Percentiles rank a stretch among this genome's conserved stretches.
Conservation (phyloP, 2,329 filamentous ascomycete species). For the Exserohilum rostratum region DNA sequence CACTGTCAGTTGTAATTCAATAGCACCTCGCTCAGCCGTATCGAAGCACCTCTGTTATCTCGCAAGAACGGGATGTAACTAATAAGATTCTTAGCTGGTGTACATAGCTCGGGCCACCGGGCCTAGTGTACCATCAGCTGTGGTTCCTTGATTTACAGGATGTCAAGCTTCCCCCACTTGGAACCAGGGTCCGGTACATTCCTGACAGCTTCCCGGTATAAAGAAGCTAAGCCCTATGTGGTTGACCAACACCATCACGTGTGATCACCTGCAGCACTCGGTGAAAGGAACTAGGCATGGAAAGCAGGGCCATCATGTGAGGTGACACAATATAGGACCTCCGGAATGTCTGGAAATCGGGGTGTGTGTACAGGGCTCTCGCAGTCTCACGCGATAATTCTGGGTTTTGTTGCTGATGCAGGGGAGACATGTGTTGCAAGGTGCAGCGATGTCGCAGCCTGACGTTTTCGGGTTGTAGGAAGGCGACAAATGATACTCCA, state of each 20-base stretch:
- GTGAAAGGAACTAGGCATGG: neutral
- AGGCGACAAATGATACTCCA: neutral
- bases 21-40: no score
- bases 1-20: neutral
- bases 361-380: no score
- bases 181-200: neutral
- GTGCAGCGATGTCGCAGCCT: neutral
- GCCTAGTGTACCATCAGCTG: neutral
- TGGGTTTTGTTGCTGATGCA: neutral
- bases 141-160: neutral
- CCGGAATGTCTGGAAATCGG: no score
- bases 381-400: neutral
- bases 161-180: neutral
- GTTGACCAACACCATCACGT: neutral
- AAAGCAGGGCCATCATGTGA: neutral
- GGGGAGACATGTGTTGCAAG: neutral
- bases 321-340: neutral
- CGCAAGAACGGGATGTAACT: neutral
- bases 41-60: no score
- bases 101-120: neutral
- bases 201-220: neutral
- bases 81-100: neutral
- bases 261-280: neutral
- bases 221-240: neutral
- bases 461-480: neutral